Base-by-base conservation (phyloP, 1,139 yeast genomes). In the Eremothecium cymbalariae region DNA sequence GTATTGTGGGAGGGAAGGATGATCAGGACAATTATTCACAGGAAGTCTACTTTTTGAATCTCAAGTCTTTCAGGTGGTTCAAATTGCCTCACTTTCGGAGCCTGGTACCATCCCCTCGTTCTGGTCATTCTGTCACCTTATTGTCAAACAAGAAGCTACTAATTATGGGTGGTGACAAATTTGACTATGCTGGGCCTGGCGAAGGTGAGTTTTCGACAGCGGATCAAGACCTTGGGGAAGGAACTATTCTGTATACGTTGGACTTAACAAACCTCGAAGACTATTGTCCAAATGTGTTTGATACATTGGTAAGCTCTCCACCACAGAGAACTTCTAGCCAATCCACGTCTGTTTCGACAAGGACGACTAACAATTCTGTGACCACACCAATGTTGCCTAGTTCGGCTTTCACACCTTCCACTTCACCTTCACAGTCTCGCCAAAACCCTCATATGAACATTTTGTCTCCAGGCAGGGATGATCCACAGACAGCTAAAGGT, bases 61-160 rank as follows among this genome's bases (percentile, higher is more conserved):
- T 90, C 47, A 68, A 76, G 37, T 72, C 83, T 11, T 67, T 72
- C 32, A 74, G 74, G 31, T 85, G 95, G 95, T 74, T 72, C 46
- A 75, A 76, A 41, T 70, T 83, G 49, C 63, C 72, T 38, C 68
- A 71, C 17, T 63, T 63, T 41, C 66, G 68, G 9, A 45, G 63
- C 3, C 70, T 75, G 9, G 48, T 56, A 13, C 96, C 97, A 3
- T 81, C 88, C 29, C 77, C 94, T 13, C 74, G 96, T 48, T 83
- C 94, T 43, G 98, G 98, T n/a, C 98, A 90, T 59, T 76, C 95
- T 7, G 67, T 90, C 65, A 78, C 96, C 2, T 74, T 79, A 39
- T 67, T 82, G 34, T 47, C 53, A 14, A 72, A 66, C 32, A 75
- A 83, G 53, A 83, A 79, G 57, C 58, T 90, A 34, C 56, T 88